A percentile compares a stretch with the other conserved stretches of the same genome.
These are phyloP conservation scores for Colletotrichum tamarilloi DNA, from an alignment of 2,329 filamentous ascomycete genomes.

Conservation along the genomic window DNA sequence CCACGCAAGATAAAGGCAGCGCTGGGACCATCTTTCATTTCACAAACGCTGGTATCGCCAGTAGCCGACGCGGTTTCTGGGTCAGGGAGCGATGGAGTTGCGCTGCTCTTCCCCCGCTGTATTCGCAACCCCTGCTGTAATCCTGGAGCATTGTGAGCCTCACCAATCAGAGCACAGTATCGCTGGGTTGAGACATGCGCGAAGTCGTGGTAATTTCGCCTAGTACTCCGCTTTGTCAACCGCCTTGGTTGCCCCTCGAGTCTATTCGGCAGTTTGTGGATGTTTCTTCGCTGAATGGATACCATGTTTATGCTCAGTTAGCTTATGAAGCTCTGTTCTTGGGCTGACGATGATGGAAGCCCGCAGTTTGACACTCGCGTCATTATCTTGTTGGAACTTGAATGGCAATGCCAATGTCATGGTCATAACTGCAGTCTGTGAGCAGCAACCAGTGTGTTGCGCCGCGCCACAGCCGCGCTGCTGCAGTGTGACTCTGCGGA, in stretches of 20 bases:
- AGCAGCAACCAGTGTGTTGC: not conserved
- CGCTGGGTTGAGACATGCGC: constrained; percentile 18
- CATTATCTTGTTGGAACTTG: not conserved
- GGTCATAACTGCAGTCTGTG: not conserved
- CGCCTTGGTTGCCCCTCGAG: not conserved
- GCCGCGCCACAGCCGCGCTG: not conserved
- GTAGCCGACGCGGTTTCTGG: not conserved
- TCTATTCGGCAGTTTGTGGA: constrained; percentile 16
- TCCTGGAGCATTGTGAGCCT: constrained; percentile 12
- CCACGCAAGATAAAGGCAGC: not conserved
- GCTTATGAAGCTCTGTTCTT: not conserved
- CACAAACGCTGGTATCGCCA: constrained; percentile 5
- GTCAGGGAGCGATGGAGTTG: not conserved
- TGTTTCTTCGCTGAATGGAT: constrained; percentile 18
- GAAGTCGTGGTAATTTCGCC: constrained; percentile 27
- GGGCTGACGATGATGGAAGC: not conserved
- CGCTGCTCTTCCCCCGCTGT: not conserved
- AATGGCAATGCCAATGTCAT: not conserved
- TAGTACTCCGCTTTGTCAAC: constrained; percentile 23
- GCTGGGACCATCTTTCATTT: constrained; percentile 26
- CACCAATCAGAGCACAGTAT: constrained; percentile 21
- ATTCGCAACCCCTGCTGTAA: constrained; percentile 7
- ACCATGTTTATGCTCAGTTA: not conserved
- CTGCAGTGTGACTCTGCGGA: constrained; percentile 9
- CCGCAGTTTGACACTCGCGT: not conserved